Base-by-base conservation (phyloP, 495 filamentous ascomycete species). In the Penicillium herquei region DNA sequence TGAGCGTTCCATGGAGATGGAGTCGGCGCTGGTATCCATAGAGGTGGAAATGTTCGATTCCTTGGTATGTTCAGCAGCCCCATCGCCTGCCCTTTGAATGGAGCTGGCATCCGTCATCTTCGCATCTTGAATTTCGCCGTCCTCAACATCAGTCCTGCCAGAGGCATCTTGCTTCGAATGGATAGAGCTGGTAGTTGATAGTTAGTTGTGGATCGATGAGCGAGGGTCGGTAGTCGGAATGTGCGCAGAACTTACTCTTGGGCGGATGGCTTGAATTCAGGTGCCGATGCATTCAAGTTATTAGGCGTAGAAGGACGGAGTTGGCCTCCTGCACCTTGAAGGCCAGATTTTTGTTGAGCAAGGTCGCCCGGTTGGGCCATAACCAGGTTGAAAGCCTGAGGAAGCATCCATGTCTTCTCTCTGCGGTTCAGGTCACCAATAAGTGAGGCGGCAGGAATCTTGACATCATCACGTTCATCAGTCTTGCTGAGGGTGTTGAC, bases 391-490 rank as follows among this genome's bases (percentile, higher is more conserved):
- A 96, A 96, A 18, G 86, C 88, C 63, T 93, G 89, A 26, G 91
- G 88, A 62, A 95, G 80, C 44, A 96, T 78, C 94, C 91, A 97
- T 58, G 84, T 82, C 62, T 86, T 84, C 63, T 90, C 84, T 39
- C 88, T 76, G 59, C 82, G 87, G 70, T 89, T 90, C 39, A 99
- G 78, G 52, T 90, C 84, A n/a, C 87, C 91, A 39, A 90, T 81
- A 12, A 96, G 68, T 1, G 92, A 92, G 39, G 86, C 85, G n/a
- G 91, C 92, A 1, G 93, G 87, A 44, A 96, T 86, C 58, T 93
- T 91, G 18, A 99, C 77, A 75, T 99, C 95, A 58, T 92, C 88
- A 59, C 92, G 81, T 48, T 86, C 81, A 30, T 92, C 87, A 40
- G 86, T 84, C 55, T 85, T 82, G 39, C 80, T 80, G 16, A 90